phyloP scores from a whole-genome alignment of 768 basidiomycete genomes.

The Suillus subalutaceus region DNA sequence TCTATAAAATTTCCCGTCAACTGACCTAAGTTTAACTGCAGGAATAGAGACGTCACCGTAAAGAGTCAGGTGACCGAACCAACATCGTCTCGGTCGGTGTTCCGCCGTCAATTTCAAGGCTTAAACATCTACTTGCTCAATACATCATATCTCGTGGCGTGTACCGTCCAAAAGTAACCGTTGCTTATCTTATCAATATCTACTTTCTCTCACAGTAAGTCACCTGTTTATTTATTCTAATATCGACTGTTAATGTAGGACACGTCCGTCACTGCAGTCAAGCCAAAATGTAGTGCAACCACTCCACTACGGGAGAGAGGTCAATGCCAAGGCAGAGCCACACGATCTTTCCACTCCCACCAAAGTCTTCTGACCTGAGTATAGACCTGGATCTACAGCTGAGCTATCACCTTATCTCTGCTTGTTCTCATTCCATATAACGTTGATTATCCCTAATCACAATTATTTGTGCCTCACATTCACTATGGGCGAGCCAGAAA shows the following conservation, averaged over 20 bases:
- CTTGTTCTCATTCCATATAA: not conserved
- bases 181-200: not conserved
- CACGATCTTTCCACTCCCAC: slow-evolving; percentile 34
- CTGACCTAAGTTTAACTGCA: not conserved
- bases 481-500: slow-evolving; percentile 2
- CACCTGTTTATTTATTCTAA: not conserved
- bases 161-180: not conserved
- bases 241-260: not conserved
- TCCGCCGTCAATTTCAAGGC: not conserved
- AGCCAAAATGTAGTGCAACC: not conserved
- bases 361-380: slow-evolving; percentile 51
- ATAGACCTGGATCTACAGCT: slow-evolving; percentile 54
- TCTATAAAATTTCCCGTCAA: not conserved
- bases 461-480: not conserved
- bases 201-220: slow-evolving; percentile 1
- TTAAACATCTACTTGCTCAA: not conserved
- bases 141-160: not conserved
- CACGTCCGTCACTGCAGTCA: not conserved
- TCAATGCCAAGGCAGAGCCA: slow-evolving; percentile 8
- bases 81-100: not conserved
- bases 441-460: not conserved
- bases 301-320: not conserved
- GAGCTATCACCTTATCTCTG: slow-evolving; percentile 33
- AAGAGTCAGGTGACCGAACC: not conserved
- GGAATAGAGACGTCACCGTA: not conserved